Conservation (phyloP, 2,329 filamentous ascomycete species). For the Elsinoe perseae region DNA sequence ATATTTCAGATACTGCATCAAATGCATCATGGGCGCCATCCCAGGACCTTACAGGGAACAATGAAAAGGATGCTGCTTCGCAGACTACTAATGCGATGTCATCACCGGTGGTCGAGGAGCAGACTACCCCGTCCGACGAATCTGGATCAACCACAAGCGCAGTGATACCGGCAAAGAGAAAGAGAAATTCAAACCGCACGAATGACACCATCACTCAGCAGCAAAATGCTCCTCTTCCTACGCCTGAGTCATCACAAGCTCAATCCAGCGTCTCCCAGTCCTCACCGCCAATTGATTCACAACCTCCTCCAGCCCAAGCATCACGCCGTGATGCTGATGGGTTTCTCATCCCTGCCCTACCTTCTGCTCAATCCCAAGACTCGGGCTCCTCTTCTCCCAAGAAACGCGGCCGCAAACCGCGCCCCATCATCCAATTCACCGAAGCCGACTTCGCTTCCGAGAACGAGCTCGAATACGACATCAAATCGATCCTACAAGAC, state of each 20-base stretch:
- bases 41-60: constrained; percentile 11
- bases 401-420: constrained; percentile 28
- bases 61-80: neutral
- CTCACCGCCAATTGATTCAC: constrained; percentile 13
- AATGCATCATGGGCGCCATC: constrained; percentile 22
- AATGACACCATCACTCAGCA: constrained; percentile 1
- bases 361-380: constrained; percentile 22
- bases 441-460: constrained; percentile 42
- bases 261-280: neutral
- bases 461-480: constrained; percentile 39
- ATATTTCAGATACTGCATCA: constrained; percentile 21
- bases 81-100: neutral
- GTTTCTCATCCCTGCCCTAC: constrained; percentile 33
- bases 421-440: constrained; percentile 30
- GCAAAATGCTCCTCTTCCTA: constrained; percentile 14
- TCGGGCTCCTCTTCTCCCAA: constrained; percentile 26
- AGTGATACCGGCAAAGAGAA: constrained; percentile 16
- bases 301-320: neutral
- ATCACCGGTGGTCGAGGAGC: neutral
- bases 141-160: constrained; percentile 9
- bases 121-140: constrained; percentile 16
- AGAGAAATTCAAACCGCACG: neutral
- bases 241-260: constrained; percentile 13
- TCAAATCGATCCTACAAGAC: constrained; percentile 31
- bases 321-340: constrained; percentile 35